Evolutionary conservation across 768 basidiomycete species (phyloP).

Genomic region (Tricholoma furcatifolium): DNA sequence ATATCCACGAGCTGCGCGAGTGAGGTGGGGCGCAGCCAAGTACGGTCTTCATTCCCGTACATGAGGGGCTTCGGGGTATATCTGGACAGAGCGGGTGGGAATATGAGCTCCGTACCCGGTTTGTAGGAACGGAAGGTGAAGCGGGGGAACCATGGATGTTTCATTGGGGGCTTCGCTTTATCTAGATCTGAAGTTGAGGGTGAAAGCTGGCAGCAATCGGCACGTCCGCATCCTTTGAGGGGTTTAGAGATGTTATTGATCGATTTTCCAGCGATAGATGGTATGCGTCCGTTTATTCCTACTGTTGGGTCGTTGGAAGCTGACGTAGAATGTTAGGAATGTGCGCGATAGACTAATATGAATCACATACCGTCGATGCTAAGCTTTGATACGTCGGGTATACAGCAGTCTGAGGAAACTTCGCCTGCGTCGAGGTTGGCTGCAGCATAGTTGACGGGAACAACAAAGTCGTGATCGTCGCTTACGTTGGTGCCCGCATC

Average conservation of each 20-base stretch:
- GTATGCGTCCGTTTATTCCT: constrained; percentile 1
- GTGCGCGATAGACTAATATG: neutral
- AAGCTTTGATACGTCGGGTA: neutral
- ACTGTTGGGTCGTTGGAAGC: constrained; percentile 2
- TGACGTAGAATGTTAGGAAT: neutral
- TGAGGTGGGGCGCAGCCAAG: constrained; percentile 13
- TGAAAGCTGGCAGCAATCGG: constrained; percentile 17
- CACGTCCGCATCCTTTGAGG: constrained; percentile 14
- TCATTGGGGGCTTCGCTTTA: neutral
- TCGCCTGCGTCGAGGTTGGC: constrained; percentile 15
- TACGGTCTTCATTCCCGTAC: constrained; percentile 12
- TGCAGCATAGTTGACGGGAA: constrained; percentile 14
- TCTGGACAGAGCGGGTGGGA: constrained; percentile 10
- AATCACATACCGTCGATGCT: constrained; percentile 8
- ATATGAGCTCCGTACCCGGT: constrained; percentile 15
- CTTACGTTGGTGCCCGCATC: neutral
- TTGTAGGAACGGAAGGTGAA: constrained; percentile 16
- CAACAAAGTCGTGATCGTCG: constrained; percentile 6
- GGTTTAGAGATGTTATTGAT: neutral
- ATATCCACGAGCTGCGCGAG: constrained; percentile 13
- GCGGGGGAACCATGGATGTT: constrained; percentile 15
- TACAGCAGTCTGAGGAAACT: constrained; percentile 6
- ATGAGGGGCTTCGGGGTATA: constrained; percentile 10
- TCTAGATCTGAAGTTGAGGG: neutral
- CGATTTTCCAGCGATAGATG: neutral